phyloP scores from a whole-genome alignment of 2,329 filamentous ascomycete genomes.

The Aspergillus calidoustus region DNA sequence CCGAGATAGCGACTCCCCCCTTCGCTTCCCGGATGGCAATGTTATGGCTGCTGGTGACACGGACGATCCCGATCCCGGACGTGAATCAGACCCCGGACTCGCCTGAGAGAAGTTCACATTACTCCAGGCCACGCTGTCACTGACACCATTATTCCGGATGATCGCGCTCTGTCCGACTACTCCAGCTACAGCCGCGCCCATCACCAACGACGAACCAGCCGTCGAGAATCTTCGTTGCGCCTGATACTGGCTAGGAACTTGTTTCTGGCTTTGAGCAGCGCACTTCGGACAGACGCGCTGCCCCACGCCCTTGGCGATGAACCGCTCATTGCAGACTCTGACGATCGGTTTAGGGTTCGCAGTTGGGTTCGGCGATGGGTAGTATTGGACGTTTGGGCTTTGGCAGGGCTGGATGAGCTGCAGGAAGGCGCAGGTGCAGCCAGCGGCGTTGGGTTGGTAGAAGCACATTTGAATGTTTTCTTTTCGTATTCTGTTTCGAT shows the following conservation, averaged over 20 bases:
- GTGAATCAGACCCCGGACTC: background rate
- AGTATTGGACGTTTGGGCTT: slow-evolving; percentile 11
- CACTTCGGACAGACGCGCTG: background rate
- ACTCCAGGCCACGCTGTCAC: background rate
- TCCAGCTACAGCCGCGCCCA: background rate
- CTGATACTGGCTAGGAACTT: background rate
- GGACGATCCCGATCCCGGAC: too few species aligned
- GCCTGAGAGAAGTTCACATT: background rate
- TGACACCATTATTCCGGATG: background rate
- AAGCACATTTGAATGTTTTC: slow-evolving; percentile 20
- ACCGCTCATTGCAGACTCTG: slow-evolving; percentile 1
- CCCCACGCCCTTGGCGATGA: slow-evolving; percentile 16
- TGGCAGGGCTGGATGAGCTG: slow-evolving; percentile 28
- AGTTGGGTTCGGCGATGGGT: slow-evolving; percentile 15
- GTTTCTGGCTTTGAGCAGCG: background rate
- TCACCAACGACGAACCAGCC: background rate
- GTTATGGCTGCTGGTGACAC: background rate
- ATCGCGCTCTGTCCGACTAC: background rate
- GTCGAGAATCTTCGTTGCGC: background rate
- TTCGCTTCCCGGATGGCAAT: background rate
- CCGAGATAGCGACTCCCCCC: background rate
- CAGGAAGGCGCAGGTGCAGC: slow-evolving; percentile 26
- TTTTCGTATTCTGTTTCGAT: background rate
- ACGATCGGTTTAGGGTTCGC: slow-evolving; percentile 23
- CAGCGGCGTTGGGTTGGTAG: slow-evolving; percentile 25